Evolutionary conservation across 345 rosid genomes (phyloP).

Genomic region (Microthlaspi erraticum): DNA sequence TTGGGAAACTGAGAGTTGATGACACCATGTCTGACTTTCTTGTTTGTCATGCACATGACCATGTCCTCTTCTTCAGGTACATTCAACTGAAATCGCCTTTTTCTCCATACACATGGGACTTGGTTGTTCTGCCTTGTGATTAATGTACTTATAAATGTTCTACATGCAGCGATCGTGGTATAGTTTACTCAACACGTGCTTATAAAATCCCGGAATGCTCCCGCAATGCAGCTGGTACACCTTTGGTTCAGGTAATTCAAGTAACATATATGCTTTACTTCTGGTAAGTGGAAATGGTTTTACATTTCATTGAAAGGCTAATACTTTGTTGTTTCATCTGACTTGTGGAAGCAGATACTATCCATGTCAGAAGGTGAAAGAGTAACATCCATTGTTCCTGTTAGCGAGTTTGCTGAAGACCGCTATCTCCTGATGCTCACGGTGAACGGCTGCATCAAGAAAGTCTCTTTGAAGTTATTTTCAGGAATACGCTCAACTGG

Average conservation of each 20-base stretch:
- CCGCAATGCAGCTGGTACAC: conserved; percentile 91
- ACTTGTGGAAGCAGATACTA: conserved; percentile 61
- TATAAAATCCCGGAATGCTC: conserved; percentile 94
- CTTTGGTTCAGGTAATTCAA: conserved; percentile 77
- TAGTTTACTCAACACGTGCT: conserved; percentile 92
- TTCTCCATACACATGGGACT: not conserved
- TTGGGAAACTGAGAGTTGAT: conserved; percentile 85
- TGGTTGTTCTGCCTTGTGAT: conserved; percentile 7
- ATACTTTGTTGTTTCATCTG: conserved; percentile 9
- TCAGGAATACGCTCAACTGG: conserved; percentile 95
- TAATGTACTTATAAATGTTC: conserved; percentile 6
- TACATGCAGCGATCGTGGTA: conserved; percentile 76
- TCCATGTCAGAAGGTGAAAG: conserved; percentile 92
- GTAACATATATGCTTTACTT: conserved; percentile 12
- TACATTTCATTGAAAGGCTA: conserved; percentile 27
- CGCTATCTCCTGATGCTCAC: conserved; percentile 94
- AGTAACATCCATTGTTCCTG: conserved; percentile 94
- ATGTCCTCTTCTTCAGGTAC: conserved; percentile 91
- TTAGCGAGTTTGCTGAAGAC: conserved; percentile 79
- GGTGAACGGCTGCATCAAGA: conserved; percentile 93
- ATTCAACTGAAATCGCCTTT: not conserved
- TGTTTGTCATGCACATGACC: conserved; percentile 93
- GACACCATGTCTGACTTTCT: conserved; percentile 95
- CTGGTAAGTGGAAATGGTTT: not conserved
- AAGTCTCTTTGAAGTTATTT: conserved; percentile 79